phyloP scores from a whole-genome alignment of 2,329 filamentous ascomycete species.

The Sporothrix schenckii region DNA sequence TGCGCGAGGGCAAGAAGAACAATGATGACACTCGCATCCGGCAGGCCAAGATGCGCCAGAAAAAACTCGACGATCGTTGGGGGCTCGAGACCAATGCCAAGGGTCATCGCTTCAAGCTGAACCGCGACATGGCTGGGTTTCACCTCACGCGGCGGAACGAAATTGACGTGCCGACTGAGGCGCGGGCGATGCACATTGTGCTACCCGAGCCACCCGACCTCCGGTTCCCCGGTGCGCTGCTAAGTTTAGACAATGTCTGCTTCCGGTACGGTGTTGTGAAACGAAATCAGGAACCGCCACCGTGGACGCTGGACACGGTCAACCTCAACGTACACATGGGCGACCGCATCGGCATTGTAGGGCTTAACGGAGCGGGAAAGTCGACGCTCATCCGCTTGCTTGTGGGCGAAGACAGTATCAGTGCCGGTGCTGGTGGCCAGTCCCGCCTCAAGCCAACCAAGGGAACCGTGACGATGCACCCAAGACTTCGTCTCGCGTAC shows the following conservation, averaged over 20 bases:
- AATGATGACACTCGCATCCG: conserved; percentile 84
- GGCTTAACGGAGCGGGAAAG: conserved; percentile 81
- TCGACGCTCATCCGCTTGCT: conserved; percentile 75
- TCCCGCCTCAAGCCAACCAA: conserved; percentile 1
- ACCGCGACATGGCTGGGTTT: conserved; percentile 69
- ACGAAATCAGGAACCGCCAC: conserved; percentile 38
- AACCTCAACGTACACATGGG: conserved; percentile 71
- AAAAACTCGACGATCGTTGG: conserved; percentile 80
- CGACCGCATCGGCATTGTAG: conserved; percentile 73
- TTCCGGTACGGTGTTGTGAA: conserved; percentile 60
- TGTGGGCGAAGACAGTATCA: conserved; percentile 60
- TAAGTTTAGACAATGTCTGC: conserved; percentile 69
- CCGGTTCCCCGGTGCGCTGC: conserved; percentile 72
- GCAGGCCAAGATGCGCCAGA: conserved; percentile 82
- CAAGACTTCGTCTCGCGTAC: conserved; percentile 67
- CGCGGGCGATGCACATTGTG: conserved; percentile 59
- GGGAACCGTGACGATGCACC: conserved; percentile 62
- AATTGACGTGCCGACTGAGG: conserved; percentile 70
- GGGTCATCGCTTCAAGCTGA: conserved; percentile 79
- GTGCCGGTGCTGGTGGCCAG: conserved; percentile 49
- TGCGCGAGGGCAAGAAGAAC: conserved; percentile 73
- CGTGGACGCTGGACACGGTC: conserved; percentile 60
- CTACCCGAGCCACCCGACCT: conserved; percentile 69
- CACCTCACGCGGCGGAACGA: conserved; percentile 63
- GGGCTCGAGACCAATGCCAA: conserved; percentile 72